Base-by-base conservation (phyloP, 257 asterid genomes). In the Mitragyna speciosa region DNA sequence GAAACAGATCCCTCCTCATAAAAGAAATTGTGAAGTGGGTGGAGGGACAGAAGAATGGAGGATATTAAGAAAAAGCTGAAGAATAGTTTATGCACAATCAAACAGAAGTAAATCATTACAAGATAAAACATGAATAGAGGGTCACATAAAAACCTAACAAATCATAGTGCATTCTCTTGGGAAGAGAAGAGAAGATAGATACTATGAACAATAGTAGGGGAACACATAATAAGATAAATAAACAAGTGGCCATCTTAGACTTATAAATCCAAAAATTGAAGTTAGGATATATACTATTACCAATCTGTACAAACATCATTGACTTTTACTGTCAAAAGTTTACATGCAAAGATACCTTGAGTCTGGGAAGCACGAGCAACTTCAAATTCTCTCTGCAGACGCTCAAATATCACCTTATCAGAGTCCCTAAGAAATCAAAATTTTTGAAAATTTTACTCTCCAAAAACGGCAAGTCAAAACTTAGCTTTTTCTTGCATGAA, bases 381-480 rank as follows among this genome's bases (percentile, higher is more conserved):
- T 85, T 92, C 95, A 87, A 96, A 96, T 84, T 94, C 99, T 84
- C 90, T 90, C 76, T 91, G 96, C 86, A 96, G 74, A 71, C 98
- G 97, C 87, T 92, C 96, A 84, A 92, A 94, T 72, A 92, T 83
- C 36, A 89, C 87, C 91, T 91, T 96, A 85, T 96, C 99, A 74
- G 99, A 94, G 85, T 96, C 99, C 94, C 99, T 94, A 81, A 61
- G 66, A 84, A 70, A 54, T 47, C 76, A 82, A 61, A 80, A 85
- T 76, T 65, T 72, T 80, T 86, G 52, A 83, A 78, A 80, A n/a
- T 26, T 76, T 48, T 54, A 64, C 76, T 48, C 19, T 67, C 69
- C 26, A 43, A 43, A n/a, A 11, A 39, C 39, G 15, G 48, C 45
- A 22, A 70, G 30, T 67, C n/a, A 22, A 15, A 41, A 43, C 20